A percentile compares a stretch with the other conserved stretches of the same genome.
These are phyloP conservation scores for Trichoderma virens DNA, from an alignment of 495 filamentous ascomycete species.

Conservation along the genomic window DNA sequence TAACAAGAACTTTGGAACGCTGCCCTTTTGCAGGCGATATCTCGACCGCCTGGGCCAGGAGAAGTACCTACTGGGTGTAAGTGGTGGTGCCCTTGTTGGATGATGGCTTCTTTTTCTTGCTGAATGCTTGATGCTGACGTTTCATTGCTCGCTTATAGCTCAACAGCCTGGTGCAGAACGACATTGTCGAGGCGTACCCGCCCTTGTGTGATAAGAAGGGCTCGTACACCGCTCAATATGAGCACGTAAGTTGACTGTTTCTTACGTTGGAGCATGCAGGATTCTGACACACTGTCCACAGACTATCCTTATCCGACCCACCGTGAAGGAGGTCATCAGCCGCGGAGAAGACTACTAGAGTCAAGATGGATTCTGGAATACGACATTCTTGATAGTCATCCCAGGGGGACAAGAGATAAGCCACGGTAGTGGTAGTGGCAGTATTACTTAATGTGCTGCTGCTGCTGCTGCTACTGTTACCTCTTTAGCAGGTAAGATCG, in stretches of 20 bases:
- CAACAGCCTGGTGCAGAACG: constrained; percentile 77
- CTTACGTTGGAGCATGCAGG: neutral
- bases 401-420: neutral
- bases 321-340: constrained; percentile 87
- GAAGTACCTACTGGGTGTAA: constrained; percentile 77
- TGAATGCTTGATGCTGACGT: neutral
- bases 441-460: neutral
- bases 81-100: constrained; percentile 18
- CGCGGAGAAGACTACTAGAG: constrained; percentile 82
- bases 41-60: constrained; percentile 80
- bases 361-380: constrained; percentile 9
- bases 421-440: neutral
- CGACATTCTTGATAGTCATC: neutral
- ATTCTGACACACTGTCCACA: constrained; percentile 28
- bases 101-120: neutral
- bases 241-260: constrained; percentile 62
- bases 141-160: constrained; percentile 44
- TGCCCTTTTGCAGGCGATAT: constrained; percentile 81
- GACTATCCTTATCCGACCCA: constrained; percentile 83
- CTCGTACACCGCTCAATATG: constrained; percentile 88
- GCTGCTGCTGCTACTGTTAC: too few relatives aligned
- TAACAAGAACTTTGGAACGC: constrained; percentile 84
- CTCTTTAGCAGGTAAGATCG: too few relatives aligned
- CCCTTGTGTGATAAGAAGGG: constrained; percentile 89
- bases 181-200: constrained; percentile 85